Evolutionary conservation across 176 grass and related monocot species (phyloP), one percentile per base, ranked within the genome.

Genomic region (Lolium perenne): DNA sequence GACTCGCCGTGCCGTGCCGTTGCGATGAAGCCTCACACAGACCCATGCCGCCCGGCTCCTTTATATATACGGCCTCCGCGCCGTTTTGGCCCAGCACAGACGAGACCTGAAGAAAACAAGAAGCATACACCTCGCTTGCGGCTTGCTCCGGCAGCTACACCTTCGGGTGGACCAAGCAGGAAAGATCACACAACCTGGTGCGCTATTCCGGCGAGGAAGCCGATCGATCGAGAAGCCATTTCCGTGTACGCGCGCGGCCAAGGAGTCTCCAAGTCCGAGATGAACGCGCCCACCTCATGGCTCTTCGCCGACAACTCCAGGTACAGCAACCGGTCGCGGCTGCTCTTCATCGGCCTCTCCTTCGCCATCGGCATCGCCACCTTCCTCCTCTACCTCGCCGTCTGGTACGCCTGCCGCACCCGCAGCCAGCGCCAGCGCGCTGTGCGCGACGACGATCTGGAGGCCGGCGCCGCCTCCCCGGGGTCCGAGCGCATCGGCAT

Each of bases 281-380:
- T 91, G 90, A 63, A 43, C 77, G 54, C 76, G 71, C 75, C 86
- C 10, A 90, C 20, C 80, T 65, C 87, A 50, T 95, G 90, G 93
- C 26, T 95, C 3, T 60, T 88, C 23, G 55, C 91, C 12, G 93
- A 92, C 72, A 88, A 60, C 80, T 65, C 82, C 10, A 17, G 35
- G 65, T 88, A 85, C 91, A 88, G 78, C 88, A 88, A 72, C 21
- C 78, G 55, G 0, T 78, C 76, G 66, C 87, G 87, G 83, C 83
- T 92, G 56, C 60, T 95, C 16, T 95, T 92, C 93, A 86, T 91
- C 86, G 88, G 60, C 3, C 91, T 95, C 58, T 93, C 94, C 80
- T 89, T 95, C 89, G 73, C 86, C 91, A 91, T 95, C 76, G 91
- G 94, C 76, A 72, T 95, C 85, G 76, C 90, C 76, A 85, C 84